These are phyloP conservation scores for Prunus mume DNA, from an alignment of 306 rosid genomes.

Conservation along the genomic window DNA sequence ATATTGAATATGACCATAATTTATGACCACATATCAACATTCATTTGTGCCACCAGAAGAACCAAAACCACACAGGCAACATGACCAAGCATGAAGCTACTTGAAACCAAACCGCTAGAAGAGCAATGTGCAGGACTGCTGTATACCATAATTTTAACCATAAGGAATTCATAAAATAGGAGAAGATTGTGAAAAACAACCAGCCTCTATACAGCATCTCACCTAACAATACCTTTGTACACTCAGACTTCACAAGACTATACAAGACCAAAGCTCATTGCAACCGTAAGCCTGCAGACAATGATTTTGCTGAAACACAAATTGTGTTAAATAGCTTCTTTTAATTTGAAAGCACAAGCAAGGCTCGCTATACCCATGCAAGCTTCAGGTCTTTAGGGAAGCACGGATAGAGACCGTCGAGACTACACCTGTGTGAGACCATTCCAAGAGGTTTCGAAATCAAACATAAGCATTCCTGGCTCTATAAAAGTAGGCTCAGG, in stretches of 20 bases:
- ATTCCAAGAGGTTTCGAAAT: conserved; percentile 44
- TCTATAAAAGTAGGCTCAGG: conserved; percentile 39
- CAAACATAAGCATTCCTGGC: conserved; percentile 29
- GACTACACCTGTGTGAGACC: conserved; percentile 29
- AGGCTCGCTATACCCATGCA: not conserved
- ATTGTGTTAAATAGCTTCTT: conserved; percentile 5
- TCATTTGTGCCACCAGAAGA: no score
- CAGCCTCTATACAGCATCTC: conserved; percentile 27
- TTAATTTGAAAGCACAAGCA: conserved; percentile 1
- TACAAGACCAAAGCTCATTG: conserved; percentile 13
- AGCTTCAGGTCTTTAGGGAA: conserved; percentile 22
- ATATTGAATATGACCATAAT: no score
- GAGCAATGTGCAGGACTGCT: not conserved
- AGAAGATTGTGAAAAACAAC: conserved; percentile 5
- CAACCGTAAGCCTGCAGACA: not conserved
- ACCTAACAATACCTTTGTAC: conserved; percentile 21
- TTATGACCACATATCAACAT: no score
- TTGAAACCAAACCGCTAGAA: not conserved
- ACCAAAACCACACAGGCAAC: no score
- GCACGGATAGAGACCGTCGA: conserved; percentile 4
- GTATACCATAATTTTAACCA: not conserved
- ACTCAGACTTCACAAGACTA: conserved; percentile 12
- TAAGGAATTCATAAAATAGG: not conserved
- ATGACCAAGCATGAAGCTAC: no score
- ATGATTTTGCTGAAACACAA: not conserved